phyloP scores from a whole-genome alignment of 2,329 filamentous ascomycete genomes.

The Gremmenia infestans region DNA sequence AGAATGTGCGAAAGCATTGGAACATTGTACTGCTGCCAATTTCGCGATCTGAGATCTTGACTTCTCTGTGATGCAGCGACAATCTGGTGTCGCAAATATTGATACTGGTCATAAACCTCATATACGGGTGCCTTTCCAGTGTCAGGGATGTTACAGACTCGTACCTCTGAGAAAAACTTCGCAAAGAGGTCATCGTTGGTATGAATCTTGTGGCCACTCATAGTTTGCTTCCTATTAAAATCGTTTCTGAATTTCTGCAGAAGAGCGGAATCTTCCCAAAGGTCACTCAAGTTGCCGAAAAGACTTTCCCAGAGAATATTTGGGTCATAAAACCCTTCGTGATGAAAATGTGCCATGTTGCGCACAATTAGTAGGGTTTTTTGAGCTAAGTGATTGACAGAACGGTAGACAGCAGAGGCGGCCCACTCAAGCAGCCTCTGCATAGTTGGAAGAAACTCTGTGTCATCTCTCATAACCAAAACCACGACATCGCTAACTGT shows the following conservation, averaged over 20 bases:
- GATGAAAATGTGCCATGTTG: conserved; percentile 13
- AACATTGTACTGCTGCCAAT: conserved; percentile 16
- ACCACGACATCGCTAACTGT: conserved; percentile 25
- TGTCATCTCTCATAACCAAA: conserved; percentile 20
- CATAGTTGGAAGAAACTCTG: conserved; percentile 6
- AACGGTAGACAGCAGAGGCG: conserved; percentile 16
- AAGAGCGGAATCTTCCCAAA: conserved; percentile 4
- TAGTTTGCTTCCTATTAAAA: conserved; percentile 6
- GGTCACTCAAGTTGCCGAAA: conserved; percentile 1
- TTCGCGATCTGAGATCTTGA: conserved; percentile 7
- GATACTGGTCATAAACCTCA: conserved; percentile 13
- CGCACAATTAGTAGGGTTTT: conserved; percentile 22
- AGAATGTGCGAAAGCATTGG: conserved; percentile 18
- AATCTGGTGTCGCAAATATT: conserved; percentile 9
- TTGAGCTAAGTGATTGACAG: conserved; percentile 18
- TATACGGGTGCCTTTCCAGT: conserved; percentile 3
- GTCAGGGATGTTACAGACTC: conserved; percentile 17
- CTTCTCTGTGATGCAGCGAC: conserved; percentile 10
- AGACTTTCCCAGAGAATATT: conserved; percentile 7
- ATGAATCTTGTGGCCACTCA: conserved; percentile 5
- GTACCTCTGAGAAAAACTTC: conserved; percentile 16
- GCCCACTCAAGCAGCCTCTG: conserved; percentile 19
- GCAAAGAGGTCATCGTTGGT: conserved; percentile 14
- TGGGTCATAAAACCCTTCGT: conserved; percentile 5
- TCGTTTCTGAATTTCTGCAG: conserved; percentile 8